These are phyloP conservation scores for Fagopyrum esculentum DNA, from an alignment of 148 eudicot genomes.

Conservation along the genomic window DNA sequence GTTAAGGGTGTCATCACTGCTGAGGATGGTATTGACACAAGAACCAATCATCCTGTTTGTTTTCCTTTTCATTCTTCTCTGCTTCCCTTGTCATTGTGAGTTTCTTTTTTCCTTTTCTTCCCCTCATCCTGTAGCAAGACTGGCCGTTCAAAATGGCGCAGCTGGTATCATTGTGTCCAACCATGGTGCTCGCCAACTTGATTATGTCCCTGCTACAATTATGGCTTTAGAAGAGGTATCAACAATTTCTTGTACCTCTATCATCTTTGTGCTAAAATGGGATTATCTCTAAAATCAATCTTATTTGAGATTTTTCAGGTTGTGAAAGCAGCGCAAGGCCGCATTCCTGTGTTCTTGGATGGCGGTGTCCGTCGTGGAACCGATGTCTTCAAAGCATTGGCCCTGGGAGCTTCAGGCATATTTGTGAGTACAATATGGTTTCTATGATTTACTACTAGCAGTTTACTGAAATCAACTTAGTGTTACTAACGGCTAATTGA, in stretches of 20 bases:
- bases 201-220: conserved; percentile 75
- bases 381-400: conserved; percentile 82
- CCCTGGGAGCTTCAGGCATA: conserved; percentile 80
- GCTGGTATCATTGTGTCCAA: conserved; percentile 79
- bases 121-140: conserved; percentile 29
- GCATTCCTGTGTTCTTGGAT: conserved; percentile 70
- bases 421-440: conserved; percentile 50
- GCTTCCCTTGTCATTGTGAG: neutral
- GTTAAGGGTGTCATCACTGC: conserved; percentile 92
- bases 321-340: conserved; percentile 51
- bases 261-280: neutral
- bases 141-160: conserved; percentile 63
- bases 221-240: conserved; percentile 72
- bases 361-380: conserved; percentile 89
- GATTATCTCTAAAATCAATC: neutral
- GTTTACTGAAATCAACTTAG: neutral
- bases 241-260: neutral
- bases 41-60: neutral
- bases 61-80: neutral
- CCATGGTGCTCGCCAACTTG: conserved; percentile 84
- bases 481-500: neutral
- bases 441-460: neutral
- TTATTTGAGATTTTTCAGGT: conserved; percentile 29
- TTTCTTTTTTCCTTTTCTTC: neutral
- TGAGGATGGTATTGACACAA: conserved; percentile 64